Percentiles rank a stretch among this genome's conserved stretches.
Conservation (phyloP, 768 basidiomycete genomes). For the Roridomyces roridus region DNA sequence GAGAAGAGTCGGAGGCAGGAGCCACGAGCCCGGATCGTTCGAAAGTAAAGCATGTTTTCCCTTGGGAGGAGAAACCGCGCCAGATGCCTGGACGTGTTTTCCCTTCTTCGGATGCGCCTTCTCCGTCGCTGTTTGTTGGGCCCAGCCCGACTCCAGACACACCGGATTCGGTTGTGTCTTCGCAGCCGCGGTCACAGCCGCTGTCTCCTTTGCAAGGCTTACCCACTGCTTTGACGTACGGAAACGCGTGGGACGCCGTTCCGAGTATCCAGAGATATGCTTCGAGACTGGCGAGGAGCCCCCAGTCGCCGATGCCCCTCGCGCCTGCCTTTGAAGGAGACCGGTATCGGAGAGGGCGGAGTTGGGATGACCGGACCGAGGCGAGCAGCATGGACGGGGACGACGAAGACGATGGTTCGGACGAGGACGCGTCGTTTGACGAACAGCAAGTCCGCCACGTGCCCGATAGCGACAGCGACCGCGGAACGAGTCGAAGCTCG, state of each 20-base stretch:
- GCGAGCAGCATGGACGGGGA: slow-evolving; percentile 83
- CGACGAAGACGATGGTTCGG: slow-evolving; percentile 77
- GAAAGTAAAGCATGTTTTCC: slow-evolving; percentile 84
- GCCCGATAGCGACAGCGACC: slow-evolving; percentile 44
- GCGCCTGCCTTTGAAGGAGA: slow-evolving; percentile 59
- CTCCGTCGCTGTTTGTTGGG: slow-evolving; percentile 50
- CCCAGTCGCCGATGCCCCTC: slow-evolving; percentile 43
- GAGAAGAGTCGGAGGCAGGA: slow-evolving; percentile 45
- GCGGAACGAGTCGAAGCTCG: slow-evolving; percentile 30
- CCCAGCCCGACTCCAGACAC: slow-evolving; percentile 41
- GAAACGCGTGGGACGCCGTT: slow-evolving; percentile 86
- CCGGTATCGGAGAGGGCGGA: slow-evolving; percentile 43
- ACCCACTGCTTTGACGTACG: slow-evolving; percentile 65
- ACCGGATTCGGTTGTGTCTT: slow-evolving; percentile 45
- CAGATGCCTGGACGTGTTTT: slow-evolving; percentile 74
- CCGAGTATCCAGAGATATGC: slow-evolving; percentile 84
- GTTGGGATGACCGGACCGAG: slow-evolving; percentile 64
- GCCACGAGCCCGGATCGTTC: slow-evolving; percentile 65
- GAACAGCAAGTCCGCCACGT: slow-evolving; percentile 33
- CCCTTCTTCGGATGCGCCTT: slow-evolving; percentile 65
- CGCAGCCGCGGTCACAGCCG: slow-evolving; percentile 30
- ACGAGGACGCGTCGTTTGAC: slow-evolving; percentile 55
- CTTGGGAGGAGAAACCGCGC: slow-evolving; percentile 90
- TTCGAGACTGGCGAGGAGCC: slow-evolving; percentile 59
- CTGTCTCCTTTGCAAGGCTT: slow-evolving; percentile 57